Evolutionary conservation across 2,329 filamentous ascomycete species (phyloP).

Genomic region (Fusarium sp.): DNA sequence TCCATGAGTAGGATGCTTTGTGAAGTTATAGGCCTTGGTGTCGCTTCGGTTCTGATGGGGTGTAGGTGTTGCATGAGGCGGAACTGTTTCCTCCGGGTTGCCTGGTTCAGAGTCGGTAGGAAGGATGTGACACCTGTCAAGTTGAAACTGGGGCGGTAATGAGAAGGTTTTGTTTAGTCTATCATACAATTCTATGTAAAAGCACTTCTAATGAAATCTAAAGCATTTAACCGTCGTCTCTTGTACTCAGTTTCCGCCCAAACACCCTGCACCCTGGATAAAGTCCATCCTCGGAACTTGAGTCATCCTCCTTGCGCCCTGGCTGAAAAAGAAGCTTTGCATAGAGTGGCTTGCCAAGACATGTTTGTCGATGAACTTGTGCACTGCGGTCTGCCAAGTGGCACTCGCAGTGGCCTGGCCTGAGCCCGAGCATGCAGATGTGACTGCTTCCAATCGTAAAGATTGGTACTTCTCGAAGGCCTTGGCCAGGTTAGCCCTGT

Average conservation of each 20-base stretch:
- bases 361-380: conserved; percentile 32
- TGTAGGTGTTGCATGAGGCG: conserved; percentile 5
- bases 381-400: conserved; percentile 27
- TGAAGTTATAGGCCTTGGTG: background rate
- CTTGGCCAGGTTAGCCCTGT: background rate
- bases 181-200: background rate
- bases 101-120: background rate
- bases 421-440: conserved; percentile 8
- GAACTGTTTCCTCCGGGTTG: conserved; percentile 4
- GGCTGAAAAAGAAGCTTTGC: conserved; percentile 19
- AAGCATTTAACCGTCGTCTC: background rate
- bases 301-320: conserved; percentile 13
- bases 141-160: background rate
- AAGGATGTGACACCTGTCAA: background rate
- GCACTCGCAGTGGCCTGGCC: conserved; percentile 20
- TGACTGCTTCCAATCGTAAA: conserved; percentile 22
- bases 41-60: background rate
- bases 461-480: conserved; percentile 31
- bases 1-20: background rate
- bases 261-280: background rate
- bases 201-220: background rate
- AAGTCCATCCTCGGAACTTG: conserved; percentile 15
- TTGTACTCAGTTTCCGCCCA: conserved; percentile 4
- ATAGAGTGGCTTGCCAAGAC: conserved; percentile 14
- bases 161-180: background rate